These are phyloP conservation scores for Xylariaceae sp. DNA, from an alignment of 2,329 filamentous ascomycete genomes.

Conservation along the genomic window DNA sequence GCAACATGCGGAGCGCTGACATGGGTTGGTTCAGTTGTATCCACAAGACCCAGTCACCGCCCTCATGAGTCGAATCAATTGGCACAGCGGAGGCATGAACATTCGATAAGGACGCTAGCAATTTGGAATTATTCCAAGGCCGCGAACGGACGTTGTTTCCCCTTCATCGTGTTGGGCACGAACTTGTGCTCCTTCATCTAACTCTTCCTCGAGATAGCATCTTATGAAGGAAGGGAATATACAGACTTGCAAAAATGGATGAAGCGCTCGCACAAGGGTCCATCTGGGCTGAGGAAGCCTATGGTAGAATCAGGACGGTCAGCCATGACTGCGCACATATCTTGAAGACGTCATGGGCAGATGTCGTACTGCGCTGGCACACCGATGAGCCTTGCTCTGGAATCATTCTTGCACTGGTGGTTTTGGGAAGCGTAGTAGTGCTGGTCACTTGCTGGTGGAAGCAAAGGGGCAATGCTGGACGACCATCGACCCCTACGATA, in stretches of 20 bases:
- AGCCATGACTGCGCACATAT: slow-evolving; percentile 13
- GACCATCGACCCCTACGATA: slow-evolving; percentile 24
- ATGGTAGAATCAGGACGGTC: slow-evolving; percentile 12
- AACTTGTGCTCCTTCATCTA: background rate
- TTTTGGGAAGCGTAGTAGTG: slow-evolving; percentile 16
- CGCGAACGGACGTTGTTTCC: slow-evolving; percentile 23
- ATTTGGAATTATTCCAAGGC: slow-evolving; percentile 8
- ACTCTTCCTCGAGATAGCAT: no score
- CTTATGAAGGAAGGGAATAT: background rate
- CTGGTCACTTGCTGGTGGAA: slow-evolving; percentile 21
- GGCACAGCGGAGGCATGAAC: background rate
- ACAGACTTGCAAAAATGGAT: slow-evolving; percentile 7
- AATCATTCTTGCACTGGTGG: slow-evolving; percentile 17
- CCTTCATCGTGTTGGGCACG: background rate
- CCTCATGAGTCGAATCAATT: background rate
- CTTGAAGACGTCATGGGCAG: slow-evolving; percentile 20
- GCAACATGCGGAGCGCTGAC: slow-evolving; percentile 19
- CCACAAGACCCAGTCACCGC: slow-evolving; percentile 24
- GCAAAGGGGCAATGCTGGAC: slow-evolving; percentile 5
- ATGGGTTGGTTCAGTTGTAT: slow-evolving; percentile 7
- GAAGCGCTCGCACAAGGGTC: slow-evolving; percentile 11
- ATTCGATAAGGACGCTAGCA: background rate
- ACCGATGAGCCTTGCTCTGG: slow-evolving; percentile 12
- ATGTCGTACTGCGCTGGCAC: slow-evolving; percentile 1
- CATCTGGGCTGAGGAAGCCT: slow-evolving; percentile 14